phyloP scores from a whole-genome alignment of 768 basidiomycete genomes.

The Mycena pura region DNA sequence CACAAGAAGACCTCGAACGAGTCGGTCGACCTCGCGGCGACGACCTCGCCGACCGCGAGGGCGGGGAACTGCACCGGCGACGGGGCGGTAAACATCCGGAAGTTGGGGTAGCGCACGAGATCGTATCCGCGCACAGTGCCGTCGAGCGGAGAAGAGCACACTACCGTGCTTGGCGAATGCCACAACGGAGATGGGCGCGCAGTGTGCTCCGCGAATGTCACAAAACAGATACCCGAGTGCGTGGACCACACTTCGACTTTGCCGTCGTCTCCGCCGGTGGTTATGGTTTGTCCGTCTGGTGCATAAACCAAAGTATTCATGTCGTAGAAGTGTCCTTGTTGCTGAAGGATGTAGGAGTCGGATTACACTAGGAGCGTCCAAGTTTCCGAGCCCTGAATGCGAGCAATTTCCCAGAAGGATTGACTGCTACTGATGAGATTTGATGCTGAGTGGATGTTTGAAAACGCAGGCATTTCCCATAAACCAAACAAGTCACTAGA shows the following conservation, averaged over 20 bases:
- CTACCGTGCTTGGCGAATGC: constrained; percentile 93
- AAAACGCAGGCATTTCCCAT: constrained; percentile 96
- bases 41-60: constrained; percentile 95
- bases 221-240: constrained; percentile 95
- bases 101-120: constrained; percentile 95
- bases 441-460: constrained; percentile 97
- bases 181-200: constrained; percentile 85
- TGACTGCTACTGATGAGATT: constrained; percentile 93
- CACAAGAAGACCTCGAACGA: constrained; percentile 97
- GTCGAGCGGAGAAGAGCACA: constrained; percentile 87
- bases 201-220: constrained; percentile 94
- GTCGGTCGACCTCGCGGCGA: constrained; percentile 95
- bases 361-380: constrained; percentile 95
- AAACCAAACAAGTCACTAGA: constrained; percentile 96
- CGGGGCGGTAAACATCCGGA: constrained; percentile 97
- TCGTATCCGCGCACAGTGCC: constrained; percentile 98
- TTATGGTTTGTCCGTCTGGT: constrained; percentile 92
- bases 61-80: constrained; percentile 97
- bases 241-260: constrained; percentile 99
- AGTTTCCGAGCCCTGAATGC: constrained; percentile 95
- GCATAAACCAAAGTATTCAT: constrained; percentile 96
- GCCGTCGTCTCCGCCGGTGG: constrained; percentile 97
- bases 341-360: constrained; percentile 96
- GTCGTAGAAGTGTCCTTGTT: constrained; percentile 97
- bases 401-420: constrained; percentile 94